Conservation (phyloP, 2,329 filamentous ascomycete genomes). For the Trichoderma polysporum region DNA sequence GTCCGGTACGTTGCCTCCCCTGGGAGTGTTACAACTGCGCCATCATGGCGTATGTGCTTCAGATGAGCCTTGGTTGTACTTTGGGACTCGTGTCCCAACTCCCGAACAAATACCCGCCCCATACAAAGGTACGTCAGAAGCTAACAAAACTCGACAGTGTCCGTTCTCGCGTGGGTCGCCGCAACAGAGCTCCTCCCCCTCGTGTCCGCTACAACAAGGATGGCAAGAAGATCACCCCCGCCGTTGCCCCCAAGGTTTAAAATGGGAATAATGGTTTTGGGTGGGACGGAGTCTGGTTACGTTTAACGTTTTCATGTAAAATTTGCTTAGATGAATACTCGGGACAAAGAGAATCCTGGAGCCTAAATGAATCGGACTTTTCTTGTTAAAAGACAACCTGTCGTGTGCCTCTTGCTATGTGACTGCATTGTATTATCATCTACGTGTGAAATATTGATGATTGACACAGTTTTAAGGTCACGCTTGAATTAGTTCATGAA, state of each 20-base stretch:
- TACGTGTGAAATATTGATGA: neutral
- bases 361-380: constrained; percentile 30
- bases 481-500: too few relatives aligned
- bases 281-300: constrained; percentile 41
- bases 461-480: too few relatives aligned
- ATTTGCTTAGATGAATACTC: constrained; percentile 39
- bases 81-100: constrained; percentile 31
- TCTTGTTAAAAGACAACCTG: constrained; percentile 13
- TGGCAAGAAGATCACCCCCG: constrained; percentile 98
- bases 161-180: constrained; percentile 92
- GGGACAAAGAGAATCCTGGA: constrained; percentile 31
- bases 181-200: constrained; percentile 97
- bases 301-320: constrained; percentile 41
- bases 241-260: constrained; percentile 45
- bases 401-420: neutral
- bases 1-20: constrained; percentile 83
- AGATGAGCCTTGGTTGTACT: constrained; percentile 63
- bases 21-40: constrained; percentile 59
- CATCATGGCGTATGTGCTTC: constrained; percentile 48
- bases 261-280: constrained; percentile 28
- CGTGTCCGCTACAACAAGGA: constrained; percentile 99
- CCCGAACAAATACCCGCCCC: constrained; percentile 23
- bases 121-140: constrained; percentile 34
- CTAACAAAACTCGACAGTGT: constrained; percentile 66
- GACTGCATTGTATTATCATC: neutral